Percentiles rank a stretch among this genome's conserved stretches.
phyloP scores from a whole-genome alignment of 176 grass and related monocot genomes.

The Carex pumila region DNA sequence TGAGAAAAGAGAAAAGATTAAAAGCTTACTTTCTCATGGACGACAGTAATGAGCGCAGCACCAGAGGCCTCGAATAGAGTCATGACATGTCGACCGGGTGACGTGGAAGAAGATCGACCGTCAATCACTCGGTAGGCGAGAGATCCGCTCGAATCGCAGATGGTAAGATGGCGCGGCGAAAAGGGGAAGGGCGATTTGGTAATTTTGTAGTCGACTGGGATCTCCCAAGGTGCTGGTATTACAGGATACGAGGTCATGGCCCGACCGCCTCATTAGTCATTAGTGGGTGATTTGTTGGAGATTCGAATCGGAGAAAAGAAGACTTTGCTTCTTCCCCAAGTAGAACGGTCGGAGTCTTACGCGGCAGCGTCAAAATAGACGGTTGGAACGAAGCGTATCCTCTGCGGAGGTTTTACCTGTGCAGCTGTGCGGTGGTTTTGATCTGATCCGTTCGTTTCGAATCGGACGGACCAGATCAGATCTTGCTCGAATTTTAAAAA shows the following conservation, averaged over 20 bases:
- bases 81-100: background rate
- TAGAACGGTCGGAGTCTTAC: no score
- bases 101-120: constrained; percentile 4
- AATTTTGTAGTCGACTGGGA: constrained; percentile 24
- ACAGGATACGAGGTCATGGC: background rate
- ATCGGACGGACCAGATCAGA: no score
- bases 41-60: background rate
- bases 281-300: background rate
- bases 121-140: constrained; percentile 10
- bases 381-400: no score
- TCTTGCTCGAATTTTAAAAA: no score
- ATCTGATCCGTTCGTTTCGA: no score
- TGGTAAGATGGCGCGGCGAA: constrained; percentile 15
- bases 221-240: constrained; percentile 14
- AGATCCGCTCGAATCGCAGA: background rate
- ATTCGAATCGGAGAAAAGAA: background rate
- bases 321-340: background rate
- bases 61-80: constrained; percentile 15
- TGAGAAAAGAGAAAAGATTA: background rate
- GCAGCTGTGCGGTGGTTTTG: no score
- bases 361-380: no score
- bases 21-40: constrained; percentile 1
- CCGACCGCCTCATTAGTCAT: background rate
- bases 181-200: constrained; percentile 27
- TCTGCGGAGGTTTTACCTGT: no score